These are phyloP conservation scores for Oryza meyeriana DNA, from an alignment of 176 grass and related monocot genomes.

Conservation along the genomic window DNA sequence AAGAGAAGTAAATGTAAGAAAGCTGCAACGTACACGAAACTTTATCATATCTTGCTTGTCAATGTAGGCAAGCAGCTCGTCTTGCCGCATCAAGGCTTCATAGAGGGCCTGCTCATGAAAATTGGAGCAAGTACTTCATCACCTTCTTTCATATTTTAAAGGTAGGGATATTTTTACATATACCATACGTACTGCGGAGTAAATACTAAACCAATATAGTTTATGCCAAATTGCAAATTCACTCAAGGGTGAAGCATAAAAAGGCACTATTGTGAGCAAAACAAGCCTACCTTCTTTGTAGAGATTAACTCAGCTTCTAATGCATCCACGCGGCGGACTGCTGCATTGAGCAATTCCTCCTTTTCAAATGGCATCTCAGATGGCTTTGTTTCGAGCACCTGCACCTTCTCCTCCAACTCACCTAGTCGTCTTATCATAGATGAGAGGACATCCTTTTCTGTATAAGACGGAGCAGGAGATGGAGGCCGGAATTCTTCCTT, in stretches of 20 bases:
- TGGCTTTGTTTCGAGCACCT: slow-evolving; percentile 75
- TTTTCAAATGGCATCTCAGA: slow-evolving; percentile 92
- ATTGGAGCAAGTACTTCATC: not conserved
- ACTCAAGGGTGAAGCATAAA: not conserved
- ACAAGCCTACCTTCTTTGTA: slow-evolving; percentile 77
- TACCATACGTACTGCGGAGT: not conserved
- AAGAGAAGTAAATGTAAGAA: not conserved
- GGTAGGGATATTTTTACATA: not conserved
- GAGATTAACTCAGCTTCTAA: slow-evolving; percentile 97
- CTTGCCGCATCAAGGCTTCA: slow-evolving; percentile 90
- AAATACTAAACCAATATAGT: not conserved
- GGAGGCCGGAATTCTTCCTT: slow-evolving; percentile 91
- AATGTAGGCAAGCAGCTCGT: slow-evolving; percentile 87
- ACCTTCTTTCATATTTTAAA: not conserved
- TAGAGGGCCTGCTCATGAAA: slow-evolving; percentile 59
- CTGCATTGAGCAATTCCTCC: slow-evolving; percentile 86
- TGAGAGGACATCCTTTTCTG: slow-evolving; percentile 68
- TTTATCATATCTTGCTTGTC: slow-evolving; percentile 79
- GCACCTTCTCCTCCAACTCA: slow-evolving; percentile 87
- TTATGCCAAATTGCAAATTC: not conserved
- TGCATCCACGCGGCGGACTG: slow-evolving; percentile 80
- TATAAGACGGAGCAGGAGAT: slow-evolving; percentile 80
- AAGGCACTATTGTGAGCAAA: not conserved
- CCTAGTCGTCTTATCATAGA: slow-evolving; percentile 61
- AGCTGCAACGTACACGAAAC: slow-evolving; percentile 61